Base-by-base conservation (phyloP, 2,329 filamentous ascomycete genomes). In the Penicillium sp. region DNA sequence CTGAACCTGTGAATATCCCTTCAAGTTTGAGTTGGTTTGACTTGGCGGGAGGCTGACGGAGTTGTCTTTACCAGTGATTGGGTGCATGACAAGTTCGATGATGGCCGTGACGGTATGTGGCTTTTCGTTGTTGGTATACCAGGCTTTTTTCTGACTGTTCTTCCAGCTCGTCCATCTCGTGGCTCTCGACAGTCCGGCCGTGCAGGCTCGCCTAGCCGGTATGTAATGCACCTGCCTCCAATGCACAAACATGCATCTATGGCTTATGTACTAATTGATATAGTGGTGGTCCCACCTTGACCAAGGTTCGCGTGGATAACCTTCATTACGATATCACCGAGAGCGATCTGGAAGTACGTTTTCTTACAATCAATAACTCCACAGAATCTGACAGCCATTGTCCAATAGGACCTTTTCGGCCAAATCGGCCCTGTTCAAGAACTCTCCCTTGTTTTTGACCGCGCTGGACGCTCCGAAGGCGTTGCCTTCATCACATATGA, bases 81-180 rank as follows among this genome's bases (percentile, higher is more conserved):
- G 91, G 89, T 95, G 61, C 91, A 96, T 70, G 89, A 95, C 74
- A 88, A 84, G 67, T 95, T 83, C 68, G 88, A 93, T 69, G 88
- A 89, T 64, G 81, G 85, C 68, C 79, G 84, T 72, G 74, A 75
- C 51, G 63, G 74, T 75, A 56, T 53, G 71, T 69, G 58, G 20
- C 4, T 33, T 55, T 46, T 37, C 37, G 25, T 40, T 47, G 46
- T 35, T 18, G 18, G 6, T 41, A 13, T n/a, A 6, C 15, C 5
- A n/a, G 18, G 9, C 28, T 33, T 58, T 33, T 58, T 41, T 58
- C 60, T 65, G 60, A 57, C 52, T 49, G 27, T 32, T 46, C 44
- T 55, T 54, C 50, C 53, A 72, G 70, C 66, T 50, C 68, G 65
- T 71, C 73, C 66, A 63, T 72, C 60, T 69, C 74, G 60, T 69